These are phyloP conservation scores for Syzygium grande DNA, from an alignment of 345 rosid genomes.

Conservation along the genomic window DNA sequence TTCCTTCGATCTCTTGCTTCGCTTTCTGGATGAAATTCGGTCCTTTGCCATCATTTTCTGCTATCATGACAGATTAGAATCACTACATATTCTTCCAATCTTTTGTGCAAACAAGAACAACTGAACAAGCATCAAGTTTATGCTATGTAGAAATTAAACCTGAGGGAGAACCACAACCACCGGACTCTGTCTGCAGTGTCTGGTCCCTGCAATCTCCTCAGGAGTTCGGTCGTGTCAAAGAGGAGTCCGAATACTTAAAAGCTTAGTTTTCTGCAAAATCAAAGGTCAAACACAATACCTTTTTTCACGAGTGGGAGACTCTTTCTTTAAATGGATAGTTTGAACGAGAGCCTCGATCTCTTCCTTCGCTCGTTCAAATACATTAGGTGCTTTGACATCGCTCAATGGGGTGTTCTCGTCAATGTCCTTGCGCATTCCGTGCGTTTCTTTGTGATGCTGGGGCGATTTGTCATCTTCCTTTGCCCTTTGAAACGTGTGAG, in stretches of 20 bases:
- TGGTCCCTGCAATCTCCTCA: not conserved
- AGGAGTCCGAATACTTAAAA: not conserved
- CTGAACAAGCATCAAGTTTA: not conserved
- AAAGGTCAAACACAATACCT: slow-evolving; percentile 8
- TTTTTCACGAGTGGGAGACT: slow-evolving; percentile 9
- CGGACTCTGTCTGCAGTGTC: not conserved
- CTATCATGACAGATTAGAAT: not conserved
- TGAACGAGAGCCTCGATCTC: slow-evolving; percentile 57
- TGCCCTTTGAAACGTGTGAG: not conserved
- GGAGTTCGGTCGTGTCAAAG: not conserved
- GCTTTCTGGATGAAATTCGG: slow-evolving; percentile 29
- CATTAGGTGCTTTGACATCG: slow-evolving; percentile 47
- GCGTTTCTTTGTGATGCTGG: slow-evolving; percentile 16
- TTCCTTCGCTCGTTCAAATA: slow-evolving; percentile 56
- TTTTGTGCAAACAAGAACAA: not conserved
- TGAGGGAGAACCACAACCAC: not conserved
- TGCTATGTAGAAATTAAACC: not conserved
- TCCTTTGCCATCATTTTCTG: slow-evolving; percentile 9
- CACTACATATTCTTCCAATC: not conserved
- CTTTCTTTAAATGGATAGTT: slow-evolving; percentile 24
- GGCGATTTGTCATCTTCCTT: not conserved
- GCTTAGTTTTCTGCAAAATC: not conserved
- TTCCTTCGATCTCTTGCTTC: slow-evolving; percentile 34
- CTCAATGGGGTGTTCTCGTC: slow-evolving; percentile 24
- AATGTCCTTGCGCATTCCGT: slow-evolving; percentile 17